Evolutionary conservation across 2,329 filamentous ascomycete species (phyloP), one percentile per base, ranked within the genome.

Genomic region (Stagonosporopsis cucurbitacearum): DNA sequence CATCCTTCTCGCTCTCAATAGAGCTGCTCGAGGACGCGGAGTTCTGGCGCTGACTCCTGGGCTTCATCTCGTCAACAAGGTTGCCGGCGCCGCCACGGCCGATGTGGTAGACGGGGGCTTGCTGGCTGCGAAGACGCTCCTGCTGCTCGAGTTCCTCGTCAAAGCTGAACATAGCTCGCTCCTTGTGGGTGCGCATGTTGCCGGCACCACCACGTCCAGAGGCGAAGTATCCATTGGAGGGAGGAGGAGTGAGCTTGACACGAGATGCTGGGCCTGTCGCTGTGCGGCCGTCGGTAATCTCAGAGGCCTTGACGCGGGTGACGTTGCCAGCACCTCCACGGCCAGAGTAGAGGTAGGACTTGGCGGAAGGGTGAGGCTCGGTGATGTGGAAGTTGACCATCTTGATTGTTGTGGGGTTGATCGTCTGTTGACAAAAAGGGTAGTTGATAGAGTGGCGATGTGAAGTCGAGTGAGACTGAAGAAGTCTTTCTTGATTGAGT

Each of bases 151-250:
- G 80, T 67, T 88, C 86, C 76, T 88, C 86, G 72, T 88, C 86
- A 75, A 90, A 90, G 73, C 81, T 83, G 80, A 88, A 88, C 71
- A 88, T 86, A 67, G 83, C 80, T 36, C 84, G 80, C 64, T 87
- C 82, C 58, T 76, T 72, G 49, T 80, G 73, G 40, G 77, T 69
- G 75, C 82, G 79, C 60, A 85, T 81, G 77, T 89, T 90, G 68
- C 87, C 87, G 2, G 86, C 86, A 54, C 87, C 87, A 64, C 87
- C 87, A 54, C 87, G 85, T 65, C 87, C 87, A 11, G 82, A 82
- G 77, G 86, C 84, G 80, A 88, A 88, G 77, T 82, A 81, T 56
- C 79, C 74, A 39, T 79, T 76, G 59, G 62, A 69, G 67, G 70
- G 79, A 63, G 67, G 80, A 71, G 65, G 75, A 61, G 79, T 75